Conservation (phyloP, 2,329 filamentous ascomycete species). For the Cladosporium sp. region DNA sequence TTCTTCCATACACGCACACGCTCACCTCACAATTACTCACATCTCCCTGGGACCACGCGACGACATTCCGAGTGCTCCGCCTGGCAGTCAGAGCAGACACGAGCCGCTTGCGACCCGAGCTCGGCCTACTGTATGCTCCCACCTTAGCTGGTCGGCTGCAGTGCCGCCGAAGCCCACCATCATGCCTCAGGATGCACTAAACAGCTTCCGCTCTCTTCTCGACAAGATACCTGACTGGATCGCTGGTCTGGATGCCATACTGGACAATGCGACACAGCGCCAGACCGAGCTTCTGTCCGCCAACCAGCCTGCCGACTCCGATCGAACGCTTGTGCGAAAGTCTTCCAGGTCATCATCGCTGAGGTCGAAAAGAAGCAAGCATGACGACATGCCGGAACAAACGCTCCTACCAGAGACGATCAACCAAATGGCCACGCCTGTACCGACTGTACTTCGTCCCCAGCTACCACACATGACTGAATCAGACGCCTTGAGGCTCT, state of each 20-base stretch:
- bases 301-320: constrained; percentile 23
- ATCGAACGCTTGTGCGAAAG: neutral
- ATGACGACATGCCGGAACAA: constrained; percentile 11
- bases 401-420: neutral
- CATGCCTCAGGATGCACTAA: constrained; percentile 36
- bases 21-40: neutral
- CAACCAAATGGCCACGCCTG: constrained; percentile 9
- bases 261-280: constrained; percentile 27
- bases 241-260: constrained; percentile 33
- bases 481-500: constrained; percentile 32
- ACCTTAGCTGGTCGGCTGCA: constrained; percentile 8
- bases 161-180: constrained; percentile 7
- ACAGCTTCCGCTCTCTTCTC: constrained; percentile 31
- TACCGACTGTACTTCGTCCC: constrained; percentile 23
- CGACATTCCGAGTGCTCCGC: neutral
- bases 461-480: constrained; percentile 31
- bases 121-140: constrained; percentile 8
- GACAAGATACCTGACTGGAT: constrained; percentile 36
- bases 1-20: neutral
- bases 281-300: constrained; percentile 33
- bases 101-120: constrained; percentile 3
- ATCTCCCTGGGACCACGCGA: neutral
- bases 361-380: constrained; percentile 22
- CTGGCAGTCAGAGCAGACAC: neutral
- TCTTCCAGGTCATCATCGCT: constrained; percentile 28